Base-by-base conservation (phyloP, 768 basidiomycete species). In the Panaeolus cyanescens region DNA sequence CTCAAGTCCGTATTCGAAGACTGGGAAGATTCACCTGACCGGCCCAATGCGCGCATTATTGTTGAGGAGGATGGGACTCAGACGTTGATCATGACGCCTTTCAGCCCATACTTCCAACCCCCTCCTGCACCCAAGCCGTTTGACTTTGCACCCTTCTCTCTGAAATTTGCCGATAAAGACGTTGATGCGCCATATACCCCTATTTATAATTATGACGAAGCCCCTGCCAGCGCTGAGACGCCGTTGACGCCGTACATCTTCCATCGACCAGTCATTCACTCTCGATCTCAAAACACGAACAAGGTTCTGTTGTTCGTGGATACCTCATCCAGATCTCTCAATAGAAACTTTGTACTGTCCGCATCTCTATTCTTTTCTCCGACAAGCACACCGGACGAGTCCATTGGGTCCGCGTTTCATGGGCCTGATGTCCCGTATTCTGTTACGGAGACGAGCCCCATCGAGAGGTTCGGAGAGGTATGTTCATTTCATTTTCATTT, bases 361-460 rank as follows among this genome's bases (percentile, higher is more conserved):
- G 59, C 68, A 8, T 60, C 65, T 7, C 32, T 70, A 20, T 62
- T 66, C 32, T 62, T 56, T 54, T 59, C 68, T 12, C 60, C 65
- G 4, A 50, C 54, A 33, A 37, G 55, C 30, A 61, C 54, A 25
- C 58, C 57, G n/a, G 63, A 61, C 28, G 62, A 60, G 9, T 63
- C 61, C 31, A 13, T 28, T 2, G 7, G 22, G 30, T 50, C 45
- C 25, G 22, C 30, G 45, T 28, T 22, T 5, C 22, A 45, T 22
- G 62, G 67, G 13, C 65, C 67, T 13, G 67, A 68, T 50, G 67
- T 68, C 15, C 67, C 67, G n/a, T 64, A 63, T 45, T 59, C 67
- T 25, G 65, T 63, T 19, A 64, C 63, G 15, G 67, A 66, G 34
- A 54, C 63, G 36, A 66, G 64, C 40, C 61, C 66, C 20, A 45